Conservation (phyloP, 2,329 filamentous ascomycete genomes). For the Colletotrichum acutatum region DNA sequence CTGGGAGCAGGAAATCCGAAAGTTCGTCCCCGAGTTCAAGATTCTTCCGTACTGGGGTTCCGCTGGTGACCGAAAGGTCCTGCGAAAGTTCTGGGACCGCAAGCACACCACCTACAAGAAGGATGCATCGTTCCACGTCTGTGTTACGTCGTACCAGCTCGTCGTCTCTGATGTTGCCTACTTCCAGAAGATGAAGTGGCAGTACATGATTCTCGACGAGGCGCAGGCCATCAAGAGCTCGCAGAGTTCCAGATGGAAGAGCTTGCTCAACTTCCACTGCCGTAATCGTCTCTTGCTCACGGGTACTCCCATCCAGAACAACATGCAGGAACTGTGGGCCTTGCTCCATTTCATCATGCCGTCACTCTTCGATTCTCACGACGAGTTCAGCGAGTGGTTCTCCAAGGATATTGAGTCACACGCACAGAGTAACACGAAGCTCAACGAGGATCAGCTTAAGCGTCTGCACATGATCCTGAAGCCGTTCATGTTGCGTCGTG, state of each 20-base stretch:
- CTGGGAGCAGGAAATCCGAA: conserved; percentile 98
- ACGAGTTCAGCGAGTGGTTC: conserved; percentile 95
- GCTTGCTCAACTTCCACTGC: conserved; percentile 91
- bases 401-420: conserved; percentile 98
- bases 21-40: conserved; percentile 94
- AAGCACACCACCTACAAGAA: conserved; percentile 96
- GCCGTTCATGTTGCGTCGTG: conserved; percentile 98
- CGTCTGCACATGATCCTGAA: conserved; percentile 99
- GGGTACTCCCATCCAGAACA: conserved; percentile 98
- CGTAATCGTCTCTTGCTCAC: conserved; percentile 93
- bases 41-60: conserved; percentile 98
- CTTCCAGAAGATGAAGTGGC: conserved; percentile 99
- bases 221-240: conserved; percentile 99
- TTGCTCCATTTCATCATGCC: conserved; percentile 99
- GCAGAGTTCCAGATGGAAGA: conserved; percentile 96
- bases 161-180: conserved; percentile 97
- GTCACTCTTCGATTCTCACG: conserved; percentile 94
- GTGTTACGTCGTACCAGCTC: conserved; percentile 96
- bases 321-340: conserved; percentile 99
- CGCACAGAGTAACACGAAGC: conserved; percentile 98
- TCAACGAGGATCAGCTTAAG: conserved; percentile 97
- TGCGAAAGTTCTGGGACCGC: conserved; percentile 99
- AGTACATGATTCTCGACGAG: conserved; percentile 99
- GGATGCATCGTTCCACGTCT: conserved; percentile 93
- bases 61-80: conserved; percentile 91